These are phyloP conservation scores for Cavenderia fasciculata DNA, from an alignment of 78 protist species.

Conservation along the genomic window DNA sequence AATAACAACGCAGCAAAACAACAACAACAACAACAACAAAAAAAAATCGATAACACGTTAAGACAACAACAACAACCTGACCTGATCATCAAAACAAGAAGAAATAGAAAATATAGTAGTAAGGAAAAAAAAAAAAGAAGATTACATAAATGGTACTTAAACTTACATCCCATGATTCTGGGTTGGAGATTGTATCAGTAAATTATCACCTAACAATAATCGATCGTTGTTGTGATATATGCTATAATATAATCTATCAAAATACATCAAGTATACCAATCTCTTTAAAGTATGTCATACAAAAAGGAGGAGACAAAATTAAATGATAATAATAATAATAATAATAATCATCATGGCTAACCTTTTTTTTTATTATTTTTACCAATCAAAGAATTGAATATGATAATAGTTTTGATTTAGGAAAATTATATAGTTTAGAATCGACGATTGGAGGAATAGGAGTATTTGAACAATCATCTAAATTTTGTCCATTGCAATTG, in stretches of 20 bases:
- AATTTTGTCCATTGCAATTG: background rate
- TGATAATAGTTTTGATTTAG: conserved; percentile 27
- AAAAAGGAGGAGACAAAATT: background rate
- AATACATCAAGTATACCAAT: conserved; percentile 58
- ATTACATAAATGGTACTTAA: conserved; percentile 16
- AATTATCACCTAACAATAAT: conserved; percentile 21
- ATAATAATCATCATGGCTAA: background rate
- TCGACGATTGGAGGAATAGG: background rate
- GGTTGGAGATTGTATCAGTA: conserved; percentile 38
- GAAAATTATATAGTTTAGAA: conserved; percentile 27
- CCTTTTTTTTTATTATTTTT: background rate
- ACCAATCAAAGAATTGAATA: conserved; percentile 23
- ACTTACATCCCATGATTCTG: conserved; percentile 32
- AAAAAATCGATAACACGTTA: too few species aligned
- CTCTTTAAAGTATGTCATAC: conserved; percentile 14
- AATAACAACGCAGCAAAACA: too few species aligned
- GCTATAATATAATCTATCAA: conserved; percentile 20
- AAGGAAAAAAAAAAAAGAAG: too few species aligned
- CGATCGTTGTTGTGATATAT: conserved; percentile 56
- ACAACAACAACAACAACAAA: too few species aligned
- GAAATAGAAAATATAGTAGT: too few species aligned
- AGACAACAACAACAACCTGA: too few species aligned
- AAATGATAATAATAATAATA: background rate
- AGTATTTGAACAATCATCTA: background rate
- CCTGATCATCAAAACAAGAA: too few species aligned